phyloP scores from a whole-genome alignment of 176 grass and related monocot genomes.

The Hsuehochloa calcarea region DNA sequence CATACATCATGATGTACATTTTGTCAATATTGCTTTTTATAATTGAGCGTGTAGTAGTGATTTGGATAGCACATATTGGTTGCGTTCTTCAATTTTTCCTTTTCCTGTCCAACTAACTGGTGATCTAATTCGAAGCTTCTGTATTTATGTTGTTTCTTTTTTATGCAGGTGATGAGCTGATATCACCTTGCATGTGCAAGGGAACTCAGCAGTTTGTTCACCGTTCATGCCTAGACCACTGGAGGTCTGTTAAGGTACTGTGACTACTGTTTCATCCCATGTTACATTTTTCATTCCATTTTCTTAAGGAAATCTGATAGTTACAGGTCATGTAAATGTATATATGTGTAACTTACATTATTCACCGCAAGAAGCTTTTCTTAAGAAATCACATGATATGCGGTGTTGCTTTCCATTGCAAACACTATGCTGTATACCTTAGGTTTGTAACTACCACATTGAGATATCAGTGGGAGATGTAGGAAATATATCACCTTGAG shows the following conservation, averaged over 20 bases:
- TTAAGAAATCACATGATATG: constrained; percentile 13
- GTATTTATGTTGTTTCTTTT: not conserved
- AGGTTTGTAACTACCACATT: constrained; percentile 5
- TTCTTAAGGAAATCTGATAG: not conserved
- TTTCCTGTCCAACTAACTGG: not conserved
- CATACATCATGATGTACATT: not conserved
- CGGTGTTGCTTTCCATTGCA: not conserved
- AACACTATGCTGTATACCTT: not conserved
- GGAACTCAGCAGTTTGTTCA: constrained; percentile 99
- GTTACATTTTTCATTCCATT: not conserved
- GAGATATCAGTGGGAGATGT: not conserved
- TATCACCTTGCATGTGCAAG: constrained; percentile 99
- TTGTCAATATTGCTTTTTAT: not conserved
- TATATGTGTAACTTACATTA: not conserved
- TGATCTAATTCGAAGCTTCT: not conserved
- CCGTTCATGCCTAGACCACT: constrained; percentile 97
- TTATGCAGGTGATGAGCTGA: constrained; percentile 82
- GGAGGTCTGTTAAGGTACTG: constrained; percentile 91
- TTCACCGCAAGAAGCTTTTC: not conserved
- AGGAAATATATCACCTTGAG: not conserved
- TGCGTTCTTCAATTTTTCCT: not conserved
- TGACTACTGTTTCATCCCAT: not conserved
- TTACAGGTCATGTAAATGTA: not conserved
- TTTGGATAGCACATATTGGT: constrained; percentile 6
- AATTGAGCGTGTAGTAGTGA: not conserved